Evolutionary conservation across 208 protist genomes (phyloP), one percentile per base, ranked within the genome.

Genomic region (Acanthamoeba rhysodes): DNA sequence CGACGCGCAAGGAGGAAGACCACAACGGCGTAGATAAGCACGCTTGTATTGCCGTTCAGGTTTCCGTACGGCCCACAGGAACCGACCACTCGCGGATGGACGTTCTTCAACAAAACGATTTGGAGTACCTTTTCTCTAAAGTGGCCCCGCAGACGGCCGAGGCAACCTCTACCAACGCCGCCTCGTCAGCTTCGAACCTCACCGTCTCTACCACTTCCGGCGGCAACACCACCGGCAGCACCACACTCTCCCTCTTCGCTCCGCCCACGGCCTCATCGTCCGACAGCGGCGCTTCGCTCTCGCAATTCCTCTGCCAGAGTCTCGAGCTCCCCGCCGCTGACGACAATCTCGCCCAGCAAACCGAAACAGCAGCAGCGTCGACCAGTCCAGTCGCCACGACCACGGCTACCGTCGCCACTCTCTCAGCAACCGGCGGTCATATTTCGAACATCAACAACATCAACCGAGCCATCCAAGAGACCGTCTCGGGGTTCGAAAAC

Each of bases 371-470:
- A 9, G n/a, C 32, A 18, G 12, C 37, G 34, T 6, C 24, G 2
- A 29, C 20, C 14, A 29, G 27, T 48, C 14, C 70, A 34, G 10
- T 34, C 70, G n/a, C 70, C 12, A 22, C 59, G 5, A n/a, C 14
- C 62, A 8, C 62, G 0, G 27, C 62, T 4, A 20, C 22, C 62
- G 62, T 22, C 22, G 2, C 62, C 22, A 7, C 27, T 20, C 10
- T 20, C 0, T 29, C 62, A 27, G 53, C 16, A 12, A 57, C 9
- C 24, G 70, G 70, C 32, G 16, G 4, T 20, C 70, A 78, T 29
- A 78, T 78, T 29, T 78, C 70, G 22, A 78, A 32, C 32, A 78
- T 78, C 70, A 78, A 78, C 70, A 48, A 45, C 32, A 78, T 78
- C 32, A 78, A 78, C 70, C 70, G 32, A 24, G 70, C 70, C 34